Base-by-base conservation (phyloP, 371 early-diverging fungal species). In the Conidiobolus coronatus region DNA sequence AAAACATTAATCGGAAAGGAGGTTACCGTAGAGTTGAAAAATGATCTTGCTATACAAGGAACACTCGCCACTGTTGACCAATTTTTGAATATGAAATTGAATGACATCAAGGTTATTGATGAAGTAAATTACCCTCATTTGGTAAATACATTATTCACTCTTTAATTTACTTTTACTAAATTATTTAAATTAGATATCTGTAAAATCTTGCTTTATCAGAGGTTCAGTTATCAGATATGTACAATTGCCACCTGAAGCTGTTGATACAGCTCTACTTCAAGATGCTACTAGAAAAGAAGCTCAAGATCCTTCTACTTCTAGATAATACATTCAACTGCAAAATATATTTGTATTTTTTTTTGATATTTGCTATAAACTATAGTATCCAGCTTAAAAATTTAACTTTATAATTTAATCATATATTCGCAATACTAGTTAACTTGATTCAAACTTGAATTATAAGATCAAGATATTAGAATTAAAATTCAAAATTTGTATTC, bases 201-300 rank as follows among this genome's bases (percentile, higher is more conserved):
- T 93, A 13, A 90, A 91, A 57, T 92, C 91, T 67, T 90, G 92
- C 56, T 94, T 95, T 57, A 90, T 97, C 53, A 81, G 98, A 52
- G 98, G 98, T n/a, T 89, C 90, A 0, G 96, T 94, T 0, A 92
- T 97, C 17, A 73, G 98, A 15, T 97, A 97, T 55, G 94, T 95
- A n/a, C 79, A 84, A 50, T 58, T 97, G 24, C 86, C 90, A 2
- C 65, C 82, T 4, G 66, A 73, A 22, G 79, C 79, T 9, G 87
- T 95, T 19, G 95, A 95, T 55, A 89, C 86, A 18, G 87, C 81
- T 34, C 59, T 95, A 49, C 62, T 97, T 42, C 96, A 97, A 60
- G 96, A 97, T 55, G 95, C 95, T 0, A 85, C 95, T 1, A 67
- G 95, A 48, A 71, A 85, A 42, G 86, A 88, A 61, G 79, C 85